phyloP scores from a whole-genome alignment of 2,329 filamentous ascomycete species.

The Trichoderma endophyticum region DNA sequence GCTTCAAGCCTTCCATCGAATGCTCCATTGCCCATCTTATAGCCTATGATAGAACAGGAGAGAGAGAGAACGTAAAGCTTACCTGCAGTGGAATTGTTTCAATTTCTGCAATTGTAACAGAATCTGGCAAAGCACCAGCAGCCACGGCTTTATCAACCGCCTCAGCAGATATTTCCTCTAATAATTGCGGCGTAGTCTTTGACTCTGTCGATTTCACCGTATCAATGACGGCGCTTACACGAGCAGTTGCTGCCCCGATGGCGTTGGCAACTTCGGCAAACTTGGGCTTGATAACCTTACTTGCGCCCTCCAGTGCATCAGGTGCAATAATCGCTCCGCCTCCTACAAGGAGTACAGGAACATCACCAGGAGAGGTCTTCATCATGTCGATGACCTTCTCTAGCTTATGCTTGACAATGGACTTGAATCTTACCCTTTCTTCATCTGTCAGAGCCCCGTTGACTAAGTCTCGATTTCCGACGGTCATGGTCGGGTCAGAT shows the following conservation, averaged over 20 bases:
- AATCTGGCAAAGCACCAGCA: not conserved
- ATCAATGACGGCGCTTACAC: not conserved
- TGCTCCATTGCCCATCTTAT: not conserved
- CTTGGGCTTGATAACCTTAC: not conserved
- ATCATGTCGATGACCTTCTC: not conserved
- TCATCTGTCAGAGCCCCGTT: not conserved
- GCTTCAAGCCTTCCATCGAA: not conserved
- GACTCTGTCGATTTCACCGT: not conserved
- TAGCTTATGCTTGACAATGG: not conserved
- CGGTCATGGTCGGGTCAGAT: not conserved
- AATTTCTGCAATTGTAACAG: not conserved
- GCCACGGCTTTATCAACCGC: not conserved
- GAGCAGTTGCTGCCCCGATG: not conserved
- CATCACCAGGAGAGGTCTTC: not conserved
- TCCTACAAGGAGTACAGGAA: not conserved
- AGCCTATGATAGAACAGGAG: not conserved
- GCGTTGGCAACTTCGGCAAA: not conserved
- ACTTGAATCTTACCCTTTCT: not conserved
- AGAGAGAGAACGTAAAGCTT: not conserved
- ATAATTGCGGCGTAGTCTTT: not conserved
- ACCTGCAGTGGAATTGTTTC: not conserved
- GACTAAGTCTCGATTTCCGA: not conserved
- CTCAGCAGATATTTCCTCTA: not conserved
- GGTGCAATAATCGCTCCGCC: not conserved
- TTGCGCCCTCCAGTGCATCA: not conserved